These are phyloP conservation scores for Allantophomopsis lycopodina DNA, from an alignment of 2,329 filamentous ascomycete species.

Conservation along the genomic window DNA sequence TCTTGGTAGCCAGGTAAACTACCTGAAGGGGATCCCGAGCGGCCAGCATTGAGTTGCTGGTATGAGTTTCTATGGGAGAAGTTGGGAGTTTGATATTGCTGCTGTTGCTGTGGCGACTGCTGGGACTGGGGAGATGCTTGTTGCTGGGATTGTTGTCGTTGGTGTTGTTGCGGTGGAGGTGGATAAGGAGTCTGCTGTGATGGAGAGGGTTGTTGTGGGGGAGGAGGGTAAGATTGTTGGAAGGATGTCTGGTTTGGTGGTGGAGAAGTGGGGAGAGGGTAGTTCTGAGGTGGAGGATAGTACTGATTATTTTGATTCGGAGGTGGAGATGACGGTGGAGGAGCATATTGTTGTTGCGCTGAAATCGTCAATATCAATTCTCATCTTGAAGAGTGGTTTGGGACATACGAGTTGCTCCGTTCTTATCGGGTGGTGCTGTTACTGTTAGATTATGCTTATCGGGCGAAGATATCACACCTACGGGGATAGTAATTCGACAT, in stretches of 20 bases:
- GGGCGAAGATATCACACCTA: slow-evolving; percentile 5
- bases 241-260: slow-evolving; percentile 14
- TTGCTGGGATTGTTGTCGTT: slow-evolving; percentile 4
- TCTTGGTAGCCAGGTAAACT: too few species aligned
- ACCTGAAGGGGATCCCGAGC: too few species aligned
- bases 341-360: slow-evolving; percentile 1
- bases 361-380: neutral
- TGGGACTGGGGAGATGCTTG: slow-evolving; percentile 2
- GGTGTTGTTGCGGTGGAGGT: slow-evolving; percentile 14
- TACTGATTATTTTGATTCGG: slow-evolving; percentile 1
- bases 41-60: slow-evolving; percentile 9
- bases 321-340: slow-evolving; percentile 2
- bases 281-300: slow-evolving; percentile 3
- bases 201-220: slow-evolving; percentile 15
- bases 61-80: slow-evolving; percentile 20
- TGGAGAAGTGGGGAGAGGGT: slow-evolving; percentile 15
- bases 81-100: slow-evolving; percentile 11
- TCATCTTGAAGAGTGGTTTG: neutral
- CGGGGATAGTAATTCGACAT: slow-evolving; percentile 20
- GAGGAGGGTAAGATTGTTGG: slow-evolving; percentile 18
- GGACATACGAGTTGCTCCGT: neutral
- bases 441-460: neutral
- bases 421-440: slow-evolving; percentile 1
- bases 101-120: slow-evolving; percentile 8
- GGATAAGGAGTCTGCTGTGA: slow-evolving; percentile 8